Evolutionary conservation across 257 asterid species (phyloP).

Genomic region (Capsicum pubescens): DNA sequence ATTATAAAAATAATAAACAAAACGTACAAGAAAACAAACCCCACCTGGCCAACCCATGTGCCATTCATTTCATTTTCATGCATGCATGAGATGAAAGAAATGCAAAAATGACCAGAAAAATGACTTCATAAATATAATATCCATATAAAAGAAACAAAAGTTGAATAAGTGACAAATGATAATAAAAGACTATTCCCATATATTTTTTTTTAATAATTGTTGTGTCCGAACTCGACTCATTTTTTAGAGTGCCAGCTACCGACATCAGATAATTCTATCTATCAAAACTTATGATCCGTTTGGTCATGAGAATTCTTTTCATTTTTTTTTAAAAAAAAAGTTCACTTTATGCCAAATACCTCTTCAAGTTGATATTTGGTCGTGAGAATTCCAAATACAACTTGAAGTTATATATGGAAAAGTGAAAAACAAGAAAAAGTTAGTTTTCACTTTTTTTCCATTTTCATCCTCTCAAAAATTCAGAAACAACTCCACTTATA

Average conservation of each 20-base stretch:
- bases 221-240: neutral
- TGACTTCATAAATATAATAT: neutral
- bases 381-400: too few species aligned
- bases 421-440: too few species aligned
- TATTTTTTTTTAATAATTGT: too few species aligned
- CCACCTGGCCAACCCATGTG: conserved; percentile 17
- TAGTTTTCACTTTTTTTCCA: too few species aligned
- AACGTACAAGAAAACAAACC: neutral
- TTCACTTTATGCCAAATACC: too few species aligned
- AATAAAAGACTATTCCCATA: neutral
- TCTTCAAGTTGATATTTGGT: too few species aligned
- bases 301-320: too few species aligned
- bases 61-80: neutral
- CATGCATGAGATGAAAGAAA: neutral
- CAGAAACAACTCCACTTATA: too few species aligned
- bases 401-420: too few species aligned
- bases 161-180: neutral
- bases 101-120: neutral
- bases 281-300: neutral
- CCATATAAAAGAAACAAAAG: neutral
- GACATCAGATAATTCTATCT: neutral
- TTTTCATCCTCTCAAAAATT: too few species aligned
- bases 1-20: neutral
- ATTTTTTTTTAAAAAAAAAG: too few species aligned
- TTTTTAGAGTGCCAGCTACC: neutral